Percentiles rank a stretch among this genome's conserved stretches.
phyloP scores from a whole-genome alignment of 768 basidiomycete species.

The Austroboletus festivus region DNA sequence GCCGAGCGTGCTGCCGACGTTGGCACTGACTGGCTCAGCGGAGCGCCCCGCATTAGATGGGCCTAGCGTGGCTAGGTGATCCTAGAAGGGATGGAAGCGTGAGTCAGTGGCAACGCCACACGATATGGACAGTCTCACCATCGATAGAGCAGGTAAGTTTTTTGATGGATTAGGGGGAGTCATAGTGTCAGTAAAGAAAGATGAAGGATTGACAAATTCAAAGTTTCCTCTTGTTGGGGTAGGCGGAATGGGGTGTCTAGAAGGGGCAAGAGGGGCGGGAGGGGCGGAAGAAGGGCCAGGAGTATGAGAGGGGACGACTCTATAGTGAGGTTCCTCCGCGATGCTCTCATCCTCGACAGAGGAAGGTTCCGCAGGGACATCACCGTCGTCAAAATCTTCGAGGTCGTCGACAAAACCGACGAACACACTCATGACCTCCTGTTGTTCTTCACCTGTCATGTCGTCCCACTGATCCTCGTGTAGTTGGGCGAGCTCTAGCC shows the following conservation, averaged over 20 bases:
- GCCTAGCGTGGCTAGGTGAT: conserved; percentile 28
- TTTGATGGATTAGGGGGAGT: conserved; percentile 23
- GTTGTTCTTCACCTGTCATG: conserved; percentile 32
- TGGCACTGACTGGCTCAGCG: conserved; percentile 13
- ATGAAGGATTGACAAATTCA: conserved; percentile 29
- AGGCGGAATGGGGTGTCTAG: conserved; percentile 17
- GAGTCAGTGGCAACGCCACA: conserved; percentile 1
- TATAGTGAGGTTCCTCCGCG: conserved; percentile 17
- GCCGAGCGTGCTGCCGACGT: conserved; percentile 10
- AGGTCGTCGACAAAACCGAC: conserved; percentile 28
- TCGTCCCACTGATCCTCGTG: conserved; percentile 31
- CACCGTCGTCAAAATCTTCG: conserved; percentile 18
- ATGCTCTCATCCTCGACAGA: conserved; percentile 19
- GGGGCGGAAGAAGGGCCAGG: conserved; percentile 3
- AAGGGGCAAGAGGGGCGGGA: neutral
- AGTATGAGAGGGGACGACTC: neutral
- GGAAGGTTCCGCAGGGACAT: conserved; percentile 1
- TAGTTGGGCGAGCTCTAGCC: conserved; percentile 28
- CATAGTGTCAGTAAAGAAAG: conserved; percentile 20
- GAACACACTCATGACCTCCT: conserved; percentile 29
- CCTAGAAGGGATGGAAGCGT: conserved; percentile 14
- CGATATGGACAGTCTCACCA: conserved; percentile 19
- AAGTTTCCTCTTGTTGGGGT: conserved; percentile 20
- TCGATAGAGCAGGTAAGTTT: conserved; percentile 31
- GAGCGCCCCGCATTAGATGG: conserved; percentile 23